phyloP scores from a whole-genome alignment of 805 yeast species.

The Clavispora carvajalis region DNA sequence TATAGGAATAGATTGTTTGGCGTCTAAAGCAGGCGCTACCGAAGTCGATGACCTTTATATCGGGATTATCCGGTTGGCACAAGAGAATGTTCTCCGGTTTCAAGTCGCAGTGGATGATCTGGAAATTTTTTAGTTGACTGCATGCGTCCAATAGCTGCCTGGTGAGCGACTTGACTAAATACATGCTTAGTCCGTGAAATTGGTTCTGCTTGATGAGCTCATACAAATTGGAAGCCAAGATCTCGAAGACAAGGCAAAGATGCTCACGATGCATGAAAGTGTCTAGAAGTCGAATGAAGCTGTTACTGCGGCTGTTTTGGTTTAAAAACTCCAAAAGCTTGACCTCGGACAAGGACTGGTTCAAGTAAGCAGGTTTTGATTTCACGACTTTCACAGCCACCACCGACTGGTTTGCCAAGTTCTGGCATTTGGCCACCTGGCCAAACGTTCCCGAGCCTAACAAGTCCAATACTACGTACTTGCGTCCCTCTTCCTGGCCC shows the following conservation, averaged over 20 bases:
- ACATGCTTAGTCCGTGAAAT: constrained; percentile 82
- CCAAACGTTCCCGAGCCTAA: constrained; percentile 98
- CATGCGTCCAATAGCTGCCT: constrained; percentile 78
- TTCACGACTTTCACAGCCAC: constrained; percentile 94
- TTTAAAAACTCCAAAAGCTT: constrained; percentile 78
- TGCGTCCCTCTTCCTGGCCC: constrained; percentile 79
- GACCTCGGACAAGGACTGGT: constrained; percentile 89
- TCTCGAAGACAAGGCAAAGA: constrained; percentile 86
- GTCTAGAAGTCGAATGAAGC: constrained; percentile 74
- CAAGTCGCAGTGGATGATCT: constrained; percentile 91
- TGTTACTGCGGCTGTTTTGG: constrained; percentile 59
- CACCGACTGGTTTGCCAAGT: constrained; percentile 70
- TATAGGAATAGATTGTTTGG: constrained; percentile 83
- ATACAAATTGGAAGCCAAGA: constrained; percentile 80
- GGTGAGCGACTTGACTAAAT: constrained; percentile 71
- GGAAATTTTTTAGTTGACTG: constrained; percentile 72
- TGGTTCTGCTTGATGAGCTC: constrained; percentile 90
- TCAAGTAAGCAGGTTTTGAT: constrained; percentile 83
- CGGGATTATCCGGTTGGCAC: constrained; percentile 74
- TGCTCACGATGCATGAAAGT: constrained; percentile 91
- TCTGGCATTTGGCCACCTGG: constrained; percentile 93
- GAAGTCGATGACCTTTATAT: constrained; percentile 89
- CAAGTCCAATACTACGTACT: constrained; percentile 83
- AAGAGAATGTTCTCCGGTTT: constrained; percentile 93
- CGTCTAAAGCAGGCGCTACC: constrained; percentile 93